Percentiles rank a stretch among this genome's conserved stretches.
Conservation (phyloP, 208 protist genomes). For the Trypanosoma vivax region DNA sequence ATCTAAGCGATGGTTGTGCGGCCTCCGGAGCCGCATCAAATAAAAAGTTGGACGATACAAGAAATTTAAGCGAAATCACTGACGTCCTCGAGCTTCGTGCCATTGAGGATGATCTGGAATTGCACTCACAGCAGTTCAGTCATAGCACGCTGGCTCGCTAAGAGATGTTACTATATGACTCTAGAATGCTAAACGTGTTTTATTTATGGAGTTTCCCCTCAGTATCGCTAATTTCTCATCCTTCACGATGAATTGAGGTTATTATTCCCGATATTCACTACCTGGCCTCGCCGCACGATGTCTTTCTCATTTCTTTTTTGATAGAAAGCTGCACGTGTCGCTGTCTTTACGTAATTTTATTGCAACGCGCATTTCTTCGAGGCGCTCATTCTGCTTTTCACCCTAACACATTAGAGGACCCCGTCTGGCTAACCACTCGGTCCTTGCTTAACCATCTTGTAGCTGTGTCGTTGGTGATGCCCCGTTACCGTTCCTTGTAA, state of each 20-base stretch:
- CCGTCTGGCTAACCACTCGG: too few relatives aligned
- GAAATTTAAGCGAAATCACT: slow-evolving; percentile 30
- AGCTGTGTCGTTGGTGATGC: too few relatives aligned
- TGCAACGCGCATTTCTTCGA: too few relatives aligned
- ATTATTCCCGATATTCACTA: background rate
- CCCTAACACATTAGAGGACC: too few relatives aligned
- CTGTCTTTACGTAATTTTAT: too few relatives aligned
- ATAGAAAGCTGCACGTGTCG: too few relatives aligned
- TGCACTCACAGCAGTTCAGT: slow-evolving; percentile 51
- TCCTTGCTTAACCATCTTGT: too few relatives aligned
- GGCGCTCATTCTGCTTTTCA: too few relatives aligned
- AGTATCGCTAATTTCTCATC: too few relatives aligned
- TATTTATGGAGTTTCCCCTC: background rate
- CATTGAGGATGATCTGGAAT: slow-evolving; percentile 47
- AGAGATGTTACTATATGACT: slow-evolving; percentile 2
- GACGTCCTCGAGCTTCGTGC: slow-evolving; percentile 30
- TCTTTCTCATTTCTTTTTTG: too few relatives aligned
- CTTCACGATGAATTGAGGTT: slow-evolving; percentile 2
- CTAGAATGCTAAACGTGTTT: background rate
- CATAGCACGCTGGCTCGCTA: slow-evolving; percentile 50
- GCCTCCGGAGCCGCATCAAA: slow-evolving; percentile 64
- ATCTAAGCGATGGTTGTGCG: slow-evolving; percentile 53
- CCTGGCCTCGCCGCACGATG: too few relatives aligned
- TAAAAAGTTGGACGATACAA: slow-evolving; percentile 37
- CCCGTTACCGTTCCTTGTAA: too few relatives aligned